Percentiles rank a stretch among this genome's conserved stretches.
These are phyloP conservation scores for Lactifluus rugatus DNA, from an alignment of 768 basidiomycete genomes.

Conservation along the genomic window DNA sequence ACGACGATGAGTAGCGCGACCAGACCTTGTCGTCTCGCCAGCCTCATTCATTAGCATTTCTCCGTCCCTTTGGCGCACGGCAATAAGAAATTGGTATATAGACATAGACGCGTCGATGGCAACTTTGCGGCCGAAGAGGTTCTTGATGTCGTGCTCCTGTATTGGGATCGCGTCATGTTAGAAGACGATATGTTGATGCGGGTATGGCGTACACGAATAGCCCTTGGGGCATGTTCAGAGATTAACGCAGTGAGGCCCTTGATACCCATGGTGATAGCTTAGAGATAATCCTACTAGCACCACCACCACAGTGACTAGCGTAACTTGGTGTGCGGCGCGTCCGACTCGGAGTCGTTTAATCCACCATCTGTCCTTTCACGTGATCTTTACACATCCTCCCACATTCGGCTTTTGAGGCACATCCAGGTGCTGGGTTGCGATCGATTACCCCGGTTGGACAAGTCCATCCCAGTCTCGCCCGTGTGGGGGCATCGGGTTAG, in stretches of 20 bases:
- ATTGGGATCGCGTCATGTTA: not conserved
- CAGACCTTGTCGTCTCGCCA: constrained; percentile 84
- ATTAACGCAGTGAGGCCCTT: constrained; percentile 90
- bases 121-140: constrained; percentile 95
- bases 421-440: too few species aligned
- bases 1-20: too few species aligned
- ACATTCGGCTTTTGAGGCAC: too few species aligned
- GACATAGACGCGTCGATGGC: constrained; percentile 98
- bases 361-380: too few species aligned
- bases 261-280: constrained; percentile 60
- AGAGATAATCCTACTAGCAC: too few species aligned
- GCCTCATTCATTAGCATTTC: constrained; percentile 96
- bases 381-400: too few species aligned
- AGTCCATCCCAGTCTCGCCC: too few species aligned
- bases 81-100: constrained; percentile 96
- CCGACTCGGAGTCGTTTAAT: too few species aligned
- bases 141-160: constrained; percentile 90
- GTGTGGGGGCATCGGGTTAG: too few species aligned
- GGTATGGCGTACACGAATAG: constrained; percentile 42
- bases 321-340: too few species aligned
- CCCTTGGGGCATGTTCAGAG: constrained; percentile 79
- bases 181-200: not conserved
- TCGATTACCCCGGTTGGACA: too few species aligned
- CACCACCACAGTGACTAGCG: too few species aligned
- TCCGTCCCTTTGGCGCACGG: constrained; percentile 92